Evolutionary conservation across 2,329 filamentous ascomycete species (phyloP), one percentile per base, ranked within the genome.

Genomic region (Dactylonectria macrodidyma): DNA sequence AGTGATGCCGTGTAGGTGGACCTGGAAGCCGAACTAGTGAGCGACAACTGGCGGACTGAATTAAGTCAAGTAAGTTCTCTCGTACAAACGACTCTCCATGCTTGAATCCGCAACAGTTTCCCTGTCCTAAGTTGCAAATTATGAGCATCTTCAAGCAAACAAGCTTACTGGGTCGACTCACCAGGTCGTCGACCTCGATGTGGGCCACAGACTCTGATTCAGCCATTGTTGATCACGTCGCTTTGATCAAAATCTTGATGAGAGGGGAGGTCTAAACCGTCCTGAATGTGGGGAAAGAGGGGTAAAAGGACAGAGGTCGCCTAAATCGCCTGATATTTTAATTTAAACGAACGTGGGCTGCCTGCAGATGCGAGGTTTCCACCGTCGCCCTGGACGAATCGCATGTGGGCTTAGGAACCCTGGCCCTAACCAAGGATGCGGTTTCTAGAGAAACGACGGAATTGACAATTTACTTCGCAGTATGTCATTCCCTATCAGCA

Each of bases 1-100:
- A 79, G 51, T 5, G 77, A 79, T 2, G 77, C 65, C 0, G 75
- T 76, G 59, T 74, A 74, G 26, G 34, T 36, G 22, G 36, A 48
- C 12, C 33, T 36, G 16, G 8, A 7, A 4, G 48, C 14, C 48
- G 48, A 22, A 30, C 30, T 24, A n/a, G 30, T 36, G 50, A 54
- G 33, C 51, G 24, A 52, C 3, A 48, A 16, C 8, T 14, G 12
- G 12, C 26, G 9, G 46, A 47, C 12, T 47, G 8, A 47, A 14
- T 51, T 6, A 33, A 5, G 48, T n/a, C 24, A 33, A 16, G 26
- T 24, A 14, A 16, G 26, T 10, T 51, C 3, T 26, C 11, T 26
- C 47, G 16, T 50, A 50, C 47, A 50, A 11, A 8, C 22, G 47
- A 30, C 22, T 30, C 2, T 50, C 47, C 11, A 50, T 50, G 22